Percentiles rank a stretch among this genome's conserved stretches.
phyloP scores from a whole-genome alignment of 2,329 filamentous ascomycete genomes.

The Aspergillus sp. region DNA sequence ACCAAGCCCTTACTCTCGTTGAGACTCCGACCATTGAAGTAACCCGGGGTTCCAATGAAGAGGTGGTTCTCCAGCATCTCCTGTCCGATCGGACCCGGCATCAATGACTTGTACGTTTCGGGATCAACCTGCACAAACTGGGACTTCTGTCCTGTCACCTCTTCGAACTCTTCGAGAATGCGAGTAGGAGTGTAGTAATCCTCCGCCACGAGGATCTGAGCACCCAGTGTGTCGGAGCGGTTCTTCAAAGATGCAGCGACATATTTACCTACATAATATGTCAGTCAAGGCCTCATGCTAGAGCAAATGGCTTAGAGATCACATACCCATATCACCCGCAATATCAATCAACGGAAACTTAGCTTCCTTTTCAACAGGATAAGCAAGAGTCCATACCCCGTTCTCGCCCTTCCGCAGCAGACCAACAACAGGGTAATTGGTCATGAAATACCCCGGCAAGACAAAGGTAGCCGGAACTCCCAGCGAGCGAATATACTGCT shows the following conservation, averaged over 20 bases:
- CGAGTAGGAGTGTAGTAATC: conserved; percentile 45
- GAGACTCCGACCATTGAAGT: conserved; percentile 39
- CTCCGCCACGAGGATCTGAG: conserved; percentile 48
- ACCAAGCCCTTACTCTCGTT: conserved; percentile 6
- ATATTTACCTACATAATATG: conserved; percentile 19
- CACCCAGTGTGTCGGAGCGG: conserved; percentile 48
- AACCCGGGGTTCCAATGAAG: conserved; percentile 55
- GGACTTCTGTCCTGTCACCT: conserved; percentile 44
- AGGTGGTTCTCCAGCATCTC: conserved; percentile 59
- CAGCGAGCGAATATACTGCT: conserved; percentile 38
- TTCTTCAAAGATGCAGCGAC: conserved; percentile 39
- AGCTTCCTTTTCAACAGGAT: conserved; percentile 29
- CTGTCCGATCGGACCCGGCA: conserved; percentile 31
- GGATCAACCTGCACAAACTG: conserved; percentile 24
- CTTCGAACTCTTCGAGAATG: conserved; percentile 42
- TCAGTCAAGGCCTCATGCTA: not conserved
- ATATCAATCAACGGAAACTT: conserved; percentile 51
- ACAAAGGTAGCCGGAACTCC: conserved; percentile 44
- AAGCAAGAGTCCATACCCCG: conserved; percentile 29
- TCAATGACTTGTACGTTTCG: conserved; percentile 29
- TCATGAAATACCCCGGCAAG: conserved; percentile 48
- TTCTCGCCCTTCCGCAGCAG: conserved; percentile 32
- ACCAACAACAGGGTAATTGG: conserved; percentile 32
- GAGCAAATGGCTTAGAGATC: not conserved
- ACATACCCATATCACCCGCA: conserved; percentile 22